Base-by-base conservation (phyloP, 2,329 filamentous ascomycete species). In the Zasmidium cellare region DNA sequence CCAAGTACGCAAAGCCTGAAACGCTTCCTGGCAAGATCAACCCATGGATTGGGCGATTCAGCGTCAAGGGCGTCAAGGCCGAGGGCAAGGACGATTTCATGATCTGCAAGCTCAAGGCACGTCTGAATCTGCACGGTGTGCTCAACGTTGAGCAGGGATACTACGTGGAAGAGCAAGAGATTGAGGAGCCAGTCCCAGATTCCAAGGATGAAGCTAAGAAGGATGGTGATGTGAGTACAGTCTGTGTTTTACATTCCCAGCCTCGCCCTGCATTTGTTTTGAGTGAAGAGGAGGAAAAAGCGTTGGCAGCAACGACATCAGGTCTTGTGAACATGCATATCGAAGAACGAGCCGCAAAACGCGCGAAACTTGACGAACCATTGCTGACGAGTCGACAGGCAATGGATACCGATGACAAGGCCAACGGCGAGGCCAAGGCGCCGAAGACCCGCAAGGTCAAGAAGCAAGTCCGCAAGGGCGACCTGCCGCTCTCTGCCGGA, bases 31-130 rank as follows among this genome's bases (percentile, higher is more conserved):
- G 92, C 71, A 96, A 93, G 83, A 83, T 88, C 62, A 91, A 91
- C 74, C 90, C 94, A 49, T 97, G 93, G 90, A 97, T 99, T 67
- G 94, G 94, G 57, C 88, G 91, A 65, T 99, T 99, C 82, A 96
- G 92, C 45, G 92, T 99, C 75, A 99, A 99, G 85, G 90, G 90
- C 47, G 93, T 99, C 72, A 92, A 97, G 84, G 89, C 91, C 44
- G 91, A 96, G 72, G 85, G 87, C 66, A 92, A 94, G 74, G 91
- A 96, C 60, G 94, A 97, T 75, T 99, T 97, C 77, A 97, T 99
- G 93, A 96, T 97, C 72, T 99, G 94, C 88, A 99, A 99, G 82
- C 87, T 99, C 62, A 97, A 97, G 85, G 93, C 94, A 49, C 88
- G 94, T 64, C 85, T 99, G 56, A 99, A 99, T 80, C 85, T 97